phyloP scores from a whole-genome alignment of 23 red algal genomes.

The Gracilaria gracilis region DNA sequence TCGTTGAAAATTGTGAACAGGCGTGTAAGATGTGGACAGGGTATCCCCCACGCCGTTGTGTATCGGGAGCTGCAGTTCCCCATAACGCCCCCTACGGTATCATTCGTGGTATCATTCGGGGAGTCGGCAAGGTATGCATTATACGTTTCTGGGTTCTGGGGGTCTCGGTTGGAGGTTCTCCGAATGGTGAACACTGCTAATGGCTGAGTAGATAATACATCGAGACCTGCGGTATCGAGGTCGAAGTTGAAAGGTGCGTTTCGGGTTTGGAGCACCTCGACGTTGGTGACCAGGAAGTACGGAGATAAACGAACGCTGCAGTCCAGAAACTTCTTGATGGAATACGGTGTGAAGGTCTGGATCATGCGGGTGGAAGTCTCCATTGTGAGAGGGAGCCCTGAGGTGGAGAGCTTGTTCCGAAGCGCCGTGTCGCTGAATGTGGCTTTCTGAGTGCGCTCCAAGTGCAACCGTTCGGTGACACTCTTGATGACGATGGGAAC shows the following conservation, averaged over 20 bases:
- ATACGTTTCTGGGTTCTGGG: neutral
- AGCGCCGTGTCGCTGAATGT: neutral
- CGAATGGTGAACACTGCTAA: too few species aligned
- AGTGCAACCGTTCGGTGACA: neutral
- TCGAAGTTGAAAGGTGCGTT: too few species aligned
- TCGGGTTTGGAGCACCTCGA: too few species aligned
- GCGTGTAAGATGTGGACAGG: neutral
- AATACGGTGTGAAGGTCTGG: too few species aligned
- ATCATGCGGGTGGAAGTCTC: neutral
- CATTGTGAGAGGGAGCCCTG: neutral
- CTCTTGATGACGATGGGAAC: neutral
- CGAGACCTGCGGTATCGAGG: too few species aligned
- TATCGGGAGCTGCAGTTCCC: neutral
- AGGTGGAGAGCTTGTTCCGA: neutral
- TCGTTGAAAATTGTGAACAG: neutral
- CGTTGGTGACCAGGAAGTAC: too few species aligned
- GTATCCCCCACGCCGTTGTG: neutral
- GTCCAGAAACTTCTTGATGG: too few species aligned
- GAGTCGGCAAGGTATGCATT: neutral
- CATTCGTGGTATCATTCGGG: neutral
- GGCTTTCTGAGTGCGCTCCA: neutral
- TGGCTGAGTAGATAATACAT: too few species aligned
- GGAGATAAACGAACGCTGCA: too few species aligned
- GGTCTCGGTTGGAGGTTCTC: too few species aligned
- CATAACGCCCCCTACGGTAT: neutral